Conservation (phyloP, 192 early-diverging fungal species). For the Coemansia javaensis region DNA sequence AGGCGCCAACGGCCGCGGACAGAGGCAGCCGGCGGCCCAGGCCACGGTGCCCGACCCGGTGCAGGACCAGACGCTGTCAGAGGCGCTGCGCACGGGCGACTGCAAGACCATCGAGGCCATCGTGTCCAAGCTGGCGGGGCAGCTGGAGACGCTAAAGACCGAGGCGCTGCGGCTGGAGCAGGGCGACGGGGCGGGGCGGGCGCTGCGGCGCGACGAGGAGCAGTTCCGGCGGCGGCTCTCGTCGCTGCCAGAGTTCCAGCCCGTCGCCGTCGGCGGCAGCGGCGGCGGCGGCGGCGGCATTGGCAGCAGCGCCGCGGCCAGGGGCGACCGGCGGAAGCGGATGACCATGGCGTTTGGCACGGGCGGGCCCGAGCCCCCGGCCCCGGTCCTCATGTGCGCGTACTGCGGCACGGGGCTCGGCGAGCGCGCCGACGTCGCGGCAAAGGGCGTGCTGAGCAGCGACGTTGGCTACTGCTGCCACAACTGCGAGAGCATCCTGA, state of each 20-base stretch:
- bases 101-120: conserved; percentile 45
- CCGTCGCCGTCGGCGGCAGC: background rate
- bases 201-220: conserved; percentile 7
- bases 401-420: conserved; percentile 40
- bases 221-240: conserved; percentile 19
- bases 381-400: conserved; percentile 17
- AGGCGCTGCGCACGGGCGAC: conserved; percentile 43
- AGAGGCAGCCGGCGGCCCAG: background rate
- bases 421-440: conserved; percentile 14
- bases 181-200: background rate
- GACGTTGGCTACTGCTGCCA: conserved; percentile 50
- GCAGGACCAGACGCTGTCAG: conserved; percentile 30
- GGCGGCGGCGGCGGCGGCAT: no score
- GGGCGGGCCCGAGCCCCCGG: conserved; percentile 3
- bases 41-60: background rate
- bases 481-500: conserved; percentile 44
- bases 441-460: conserved; percentile 32
- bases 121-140: conserved; percentile 34
- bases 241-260: conserved; percentile 13
- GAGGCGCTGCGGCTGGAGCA: conserved; percentile 15
- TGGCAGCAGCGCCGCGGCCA: no score
- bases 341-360: conserved; percentile 31
- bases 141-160: conserved; percentile 43
- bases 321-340: conserved; percentile 24
- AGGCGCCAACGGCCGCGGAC: no score